Conservation (phyloP, 192 early-diverging fungal species). For the Allomyces arbusculus region DNA sequence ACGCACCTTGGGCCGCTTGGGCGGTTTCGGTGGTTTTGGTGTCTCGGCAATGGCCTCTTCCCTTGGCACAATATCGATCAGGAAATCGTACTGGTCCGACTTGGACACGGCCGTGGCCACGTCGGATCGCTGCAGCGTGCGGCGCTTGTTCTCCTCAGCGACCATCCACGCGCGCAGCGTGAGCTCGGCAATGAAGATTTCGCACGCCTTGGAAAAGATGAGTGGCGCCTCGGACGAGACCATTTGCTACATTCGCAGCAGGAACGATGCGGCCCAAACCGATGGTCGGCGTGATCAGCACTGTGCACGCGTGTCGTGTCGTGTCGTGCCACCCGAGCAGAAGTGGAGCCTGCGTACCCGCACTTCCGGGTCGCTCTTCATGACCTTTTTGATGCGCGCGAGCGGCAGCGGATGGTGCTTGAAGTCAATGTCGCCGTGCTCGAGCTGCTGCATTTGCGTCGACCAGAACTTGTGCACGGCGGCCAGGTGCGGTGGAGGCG, state of each 20-base stretch:
- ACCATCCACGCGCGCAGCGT: constrained; percentile 55
- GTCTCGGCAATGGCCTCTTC: constrained; percentile 30
- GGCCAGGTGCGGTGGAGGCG: constrained; percentile 10
- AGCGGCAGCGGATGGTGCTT: constrained; percentile 75
- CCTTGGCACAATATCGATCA: constrained; percentile 91
- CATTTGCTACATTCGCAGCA: constrained; percentile 19
- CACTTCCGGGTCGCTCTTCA: constrained; percentile 93
- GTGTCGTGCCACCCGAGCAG: too few species aligned
- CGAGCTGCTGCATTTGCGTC: constrained; percentile 36
- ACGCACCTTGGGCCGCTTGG: too few species aligned
- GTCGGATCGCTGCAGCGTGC: constrained; percentile 82
- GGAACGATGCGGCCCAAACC: too few species aligned
- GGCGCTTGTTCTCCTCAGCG: constrained; percentile 89
- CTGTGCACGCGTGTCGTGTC: too few species aligned
- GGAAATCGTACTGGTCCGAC: constrained; percentile 88
- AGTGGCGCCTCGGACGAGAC: constrained; percentile 68
- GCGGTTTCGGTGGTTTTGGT: too few species aligned
- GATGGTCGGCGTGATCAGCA: too few species aligned
- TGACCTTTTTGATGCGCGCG: constrained; percentile 92
- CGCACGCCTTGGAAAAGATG: constrained; percentile 88
- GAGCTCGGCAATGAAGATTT: constrained; percentile 59
- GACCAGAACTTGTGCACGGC: constrained; percentile 43
- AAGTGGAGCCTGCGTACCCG: constrained; percentile 29
- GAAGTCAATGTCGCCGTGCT: constrained; percentile 61
- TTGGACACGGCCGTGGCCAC: constrained; percentile 71